Conservation (phyloP, 1,139 yeast species). For the Pichia terricola region DNA sequence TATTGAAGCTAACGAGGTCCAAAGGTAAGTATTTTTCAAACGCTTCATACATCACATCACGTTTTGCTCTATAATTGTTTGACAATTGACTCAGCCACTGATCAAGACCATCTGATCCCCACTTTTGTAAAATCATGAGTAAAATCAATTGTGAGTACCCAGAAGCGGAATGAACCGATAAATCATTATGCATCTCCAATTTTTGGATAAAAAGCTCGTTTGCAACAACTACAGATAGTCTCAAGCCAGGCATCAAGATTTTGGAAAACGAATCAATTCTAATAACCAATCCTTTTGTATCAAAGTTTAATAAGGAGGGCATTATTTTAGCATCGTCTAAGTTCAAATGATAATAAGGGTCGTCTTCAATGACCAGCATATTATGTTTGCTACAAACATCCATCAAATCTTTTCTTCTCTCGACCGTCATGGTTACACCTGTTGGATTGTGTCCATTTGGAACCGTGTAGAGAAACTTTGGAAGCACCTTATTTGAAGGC, state of each 20-base stretch:
- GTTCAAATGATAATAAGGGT: slow-evolving; percentile 53
- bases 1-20: slow-evolving; percentile 34
- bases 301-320: slow-evolving; percentile 62
- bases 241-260: slow-evolving; percentile 82
- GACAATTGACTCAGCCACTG: slow-evolving; percentile 78
- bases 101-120: slow-evolving; percentile 63
- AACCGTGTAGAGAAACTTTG: slow-evolving; percentile 44
- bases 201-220: slow-evolving; percentile 49
- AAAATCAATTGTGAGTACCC: slow-evolving; percentile 36
- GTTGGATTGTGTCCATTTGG: slow-evolving; percentile 55
- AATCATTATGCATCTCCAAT: slow-evolving; percentile 39
- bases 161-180: slow-evolving; percentile 42
- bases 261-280: slow-evolving; percentile 89
- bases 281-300: slow-evolving; percentile 73
- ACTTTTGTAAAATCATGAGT: slow-evolving; percentile 34
- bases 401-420: slow-evolving; percentile 38
- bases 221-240: slow-evolving; percentile 74
- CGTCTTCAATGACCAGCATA: slow-evolving; percentile 44
- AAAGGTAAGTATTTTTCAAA: slow-evolving; percentile 34
- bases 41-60: slow-evolving; percentile 46
- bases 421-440: slow-evolving; percentile 38
- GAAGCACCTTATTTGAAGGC: slow-evolving; percentile 28
- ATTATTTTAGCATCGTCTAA: slow-evolving; percentile 33
- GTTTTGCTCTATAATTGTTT: slow-evolving; percentile 58
- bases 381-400: slow-evolving; percentile 42